phyloP scores from a whole-genome alignment of 192 early-diverging fungal species.

The Geranomyces michiganensis region DNA sequence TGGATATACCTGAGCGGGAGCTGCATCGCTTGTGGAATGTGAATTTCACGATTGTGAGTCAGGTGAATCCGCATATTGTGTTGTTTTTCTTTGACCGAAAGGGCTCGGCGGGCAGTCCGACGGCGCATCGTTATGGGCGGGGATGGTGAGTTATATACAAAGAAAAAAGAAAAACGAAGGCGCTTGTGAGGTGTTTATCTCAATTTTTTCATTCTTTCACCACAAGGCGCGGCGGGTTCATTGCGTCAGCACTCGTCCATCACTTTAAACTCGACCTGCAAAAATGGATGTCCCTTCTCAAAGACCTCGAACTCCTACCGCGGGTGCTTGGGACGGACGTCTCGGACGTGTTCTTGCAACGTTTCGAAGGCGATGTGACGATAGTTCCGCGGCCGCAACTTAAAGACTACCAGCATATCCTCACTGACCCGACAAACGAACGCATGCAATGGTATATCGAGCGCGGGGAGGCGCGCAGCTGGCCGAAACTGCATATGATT shows the following conservation, averaged over 20 bases:
- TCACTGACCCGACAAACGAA: slow-evolving; percentile 65
- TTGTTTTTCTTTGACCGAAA: slow-evolving; percentile 84
- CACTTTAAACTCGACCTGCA: slow-evolving; percentile 81
- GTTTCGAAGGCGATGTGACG: slow-evolving; percentile 88
- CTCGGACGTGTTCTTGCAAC: slow-evolving; percentile 83
- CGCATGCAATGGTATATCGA: slow-evolving; percentile 61
- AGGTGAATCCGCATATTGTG: slow-evolving; percentile 87
- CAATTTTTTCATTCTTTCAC: not conserved
- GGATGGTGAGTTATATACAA: slow-evolving; percentile 59
- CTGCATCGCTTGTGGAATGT: slow-evolving; percentile 81
- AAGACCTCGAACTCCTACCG: slow-evolving; percentile 81
- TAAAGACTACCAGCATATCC: slow-evolving; percentile 63
- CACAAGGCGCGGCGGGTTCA: slow-evolving; percentile 88
- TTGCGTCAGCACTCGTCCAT: slow-evolving; percentile 77
- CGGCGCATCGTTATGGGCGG: slow-evolving; percentile 66
- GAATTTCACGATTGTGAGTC: slow-evolving; percentile 82
- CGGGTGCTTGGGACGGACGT: slow-evolving; percentile 75
- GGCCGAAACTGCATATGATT: slow-evolving; percentile 81
- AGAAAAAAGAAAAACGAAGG: not conserved
- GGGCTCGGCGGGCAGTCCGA: slow-evolving; percentile 76
- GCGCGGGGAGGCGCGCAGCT: slow-evolving; percentile 65
- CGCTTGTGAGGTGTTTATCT: too few species aligned
- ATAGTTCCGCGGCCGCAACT: slow-evolving; percentile 69
- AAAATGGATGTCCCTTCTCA: slow-evolving; percentile 80
- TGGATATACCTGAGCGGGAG: slow-evolving; percentile 69